Base-by-base conservation (phyloP, 2,329 filamentous ascomycete species). In the Huntiella abstrusa region DNA sequence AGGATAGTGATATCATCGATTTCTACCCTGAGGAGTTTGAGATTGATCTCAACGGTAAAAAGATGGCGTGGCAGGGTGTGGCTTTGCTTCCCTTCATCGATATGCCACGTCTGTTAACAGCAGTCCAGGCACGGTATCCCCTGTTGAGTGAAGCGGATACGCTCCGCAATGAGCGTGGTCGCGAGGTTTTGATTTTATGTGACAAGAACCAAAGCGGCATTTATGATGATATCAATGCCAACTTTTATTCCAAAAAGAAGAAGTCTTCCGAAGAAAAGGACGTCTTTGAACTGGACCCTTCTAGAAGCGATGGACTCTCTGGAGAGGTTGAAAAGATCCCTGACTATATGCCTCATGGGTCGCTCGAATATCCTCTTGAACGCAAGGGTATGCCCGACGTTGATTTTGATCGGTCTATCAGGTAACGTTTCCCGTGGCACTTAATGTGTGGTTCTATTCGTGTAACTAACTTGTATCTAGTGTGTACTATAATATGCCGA, bases 51-150 rank as follows among this genome's bases (percentile, higher is more conserved):
- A 98, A 98, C 54, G 91, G 91, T 46, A 96, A 96, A 67, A 98
- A 96, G 59, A 92, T 95, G 64, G 85, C 86, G 0, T 98, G 92
- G 91, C 88, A 96, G 60, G 91, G 91, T 52, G 81, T 98, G 45
- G 86, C 85, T 2, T 67, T 98, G 15, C 70, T 98, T 33, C 91
- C 91, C 0, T 98, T 96, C 60, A 98, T 98, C 55, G 87, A 98
- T 55, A 91, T 93, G 69, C 77, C 80, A 45, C 77, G 87, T 45
- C 66, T 98, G 13, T 67, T 98, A 6, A 69, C 71, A 13, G 88
- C 88, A 6, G 88, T 96, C 66, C 72, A 75, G 41, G 80, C 77
- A 52, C 85, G 82, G 55, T 94, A 95, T 56, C 82, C 81, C 5
- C 65, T 83, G 11, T 67, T 98, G 3, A 83, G 75, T 12, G 68